A percentile compares a stretch with the other conserved stretches of the same genome.
Evolutionary conservation across 2,329 filamentous ascomycete species (phyloP).

Genomic region (Didymella keratinophila): DNA sequence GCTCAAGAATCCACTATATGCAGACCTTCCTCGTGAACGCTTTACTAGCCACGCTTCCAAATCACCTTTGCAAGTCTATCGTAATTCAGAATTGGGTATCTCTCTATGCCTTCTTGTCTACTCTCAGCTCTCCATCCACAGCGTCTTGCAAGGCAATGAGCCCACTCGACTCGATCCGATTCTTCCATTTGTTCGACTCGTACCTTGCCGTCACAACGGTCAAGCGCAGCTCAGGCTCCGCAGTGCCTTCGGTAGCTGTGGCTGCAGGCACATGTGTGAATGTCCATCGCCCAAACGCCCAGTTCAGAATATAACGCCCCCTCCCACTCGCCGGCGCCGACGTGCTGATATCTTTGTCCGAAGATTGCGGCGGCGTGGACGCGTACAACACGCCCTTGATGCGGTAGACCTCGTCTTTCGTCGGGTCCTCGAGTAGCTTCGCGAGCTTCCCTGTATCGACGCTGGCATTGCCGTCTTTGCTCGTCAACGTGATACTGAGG

Average conservation of each 20-base stretch:
- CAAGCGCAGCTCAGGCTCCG: constrained; percentile 69
- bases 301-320: constrained; percentile 87
- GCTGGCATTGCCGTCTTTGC: constrained; percentile 61
- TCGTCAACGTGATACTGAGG: constrained; percentile 74
- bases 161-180: constrained; percentile 69
- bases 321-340: constrained; percentile 44
- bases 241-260: constrained; percentile 47
- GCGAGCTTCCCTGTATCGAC: constrained; percentile 64
- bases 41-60: neutral
- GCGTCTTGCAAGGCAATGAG: constrained; percentile 43
- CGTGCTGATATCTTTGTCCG: constrained; percentile 42
- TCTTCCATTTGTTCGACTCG: constrained; percentile 80
- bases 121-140: constrained; percentile 30
- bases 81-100: constrained; percentile 2
- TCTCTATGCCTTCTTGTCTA: constrained; percentile 26
- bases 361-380: constrained; percentile 57
- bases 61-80: neutral
- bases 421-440: constrained; percentile 72
- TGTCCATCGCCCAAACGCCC: constrained; percentile 96
- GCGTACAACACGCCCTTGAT: constrained; percentile 77
- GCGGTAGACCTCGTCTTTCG: constrained; percentile 93
- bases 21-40: neutral
- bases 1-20: neutral
- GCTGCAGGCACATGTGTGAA: constrained; percentile 69
- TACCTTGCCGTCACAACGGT: constrained; percentile 77